These are phyloP conservation scores for Rhizopus microsporus DNA, from an alignment of 371 early-diverging fungal species.

Conservation along the genomic window DNA sequence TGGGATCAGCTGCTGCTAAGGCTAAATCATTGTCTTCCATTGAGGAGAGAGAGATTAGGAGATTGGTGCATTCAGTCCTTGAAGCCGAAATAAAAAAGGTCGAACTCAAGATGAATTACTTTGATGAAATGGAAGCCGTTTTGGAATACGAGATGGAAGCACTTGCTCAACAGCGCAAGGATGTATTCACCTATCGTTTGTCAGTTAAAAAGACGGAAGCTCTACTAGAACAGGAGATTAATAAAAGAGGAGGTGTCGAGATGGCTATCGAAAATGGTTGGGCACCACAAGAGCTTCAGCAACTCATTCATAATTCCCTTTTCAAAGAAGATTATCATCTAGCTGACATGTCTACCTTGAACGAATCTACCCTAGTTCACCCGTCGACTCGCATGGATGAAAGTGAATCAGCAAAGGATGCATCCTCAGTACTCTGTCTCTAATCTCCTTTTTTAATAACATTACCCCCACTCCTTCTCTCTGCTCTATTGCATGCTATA, in stretches of 20 bases:
- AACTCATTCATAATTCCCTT: constrained; percentile 32
- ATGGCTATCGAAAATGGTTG: constrained; percentile 42
- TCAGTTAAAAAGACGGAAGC: constrained; percentile 59
- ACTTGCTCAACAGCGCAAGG: constrained; percentile 80
- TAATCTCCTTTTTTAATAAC: constrained; percentile 2
- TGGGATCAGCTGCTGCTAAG: constrained; percentile 72
- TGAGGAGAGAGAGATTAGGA: constrained; percentile 82
- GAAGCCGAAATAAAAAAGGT: constrained; percentile 86
- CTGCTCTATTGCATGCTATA: background rate
- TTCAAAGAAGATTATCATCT: constrained; percentile 44
- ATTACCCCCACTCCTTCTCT: background rate
- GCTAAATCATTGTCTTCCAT: constrained; percentile 64
- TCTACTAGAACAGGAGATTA: constrained; percentile 54
- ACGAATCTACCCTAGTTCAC: constrained; percentile 17
- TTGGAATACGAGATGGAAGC: constrained; percentile 84
- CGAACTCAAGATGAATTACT: constrained; percentile 88
- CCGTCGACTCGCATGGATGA: constrained; percentile 30
- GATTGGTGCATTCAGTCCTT: constrained; percentile 77
- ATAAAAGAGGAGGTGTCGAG: constrained; percentile 35
- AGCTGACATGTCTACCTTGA: constrained; percentile 13
- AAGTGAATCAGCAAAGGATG: constrained; percentile 35
- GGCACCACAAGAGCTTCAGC: constrained; percentile 43
- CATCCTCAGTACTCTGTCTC: constrained; percentile 29
- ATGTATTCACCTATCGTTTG: constrained; percentile 78
- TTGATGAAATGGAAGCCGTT: constrained; percentile 87